Evolutionary conservation across 169 alveolate species (phyloP), one percentile per base, ranked within the genome.

Genomic region (Eimeria acervulina): DNA sequence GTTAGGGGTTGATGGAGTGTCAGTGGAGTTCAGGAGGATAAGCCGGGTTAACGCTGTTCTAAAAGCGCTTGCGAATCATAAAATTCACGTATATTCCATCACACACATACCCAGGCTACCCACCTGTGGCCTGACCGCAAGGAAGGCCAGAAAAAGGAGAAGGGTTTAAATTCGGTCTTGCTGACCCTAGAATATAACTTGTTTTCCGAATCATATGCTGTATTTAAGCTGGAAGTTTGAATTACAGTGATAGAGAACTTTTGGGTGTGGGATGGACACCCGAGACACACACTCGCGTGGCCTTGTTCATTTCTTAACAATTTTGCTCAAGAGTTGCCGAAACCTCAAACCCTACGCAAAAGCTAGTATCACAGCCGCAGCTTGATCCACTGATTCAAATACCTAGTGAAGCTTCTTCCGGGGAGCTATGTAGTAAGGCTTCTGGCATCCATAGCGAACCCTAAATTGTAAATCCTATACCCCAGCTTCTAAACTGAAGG

Each of bases 71-170:
- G 97, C 96, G 80, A 98, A 98, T 2, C 97, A 97, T 85, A 98
- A 98, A n/a, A 97, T 98, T 33, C 97, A 97, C 47, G 96, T 98
- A 40, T 97, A 98, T 36, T 96, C 97, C 83, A 97, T 98, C 66
- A 97, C 97, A 44, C 99, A 98, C 96, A 98, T 95, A 93, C 98
- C 99, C 33, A 95, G 98, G 42, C 97, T 98, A 33, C 99, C 99
- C 19, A 98, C 97, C 80, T 96, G 97, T 68, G 97, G 98, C 80
- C 97, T 78, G 28, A 94, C 44, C 68, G 88, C 98, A 2, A 97
- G 97, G 36, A 97, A 98, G n/a, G 98, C 98, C 26, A 89, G 99
- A 51, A 97, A 97, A 76, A 87, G 99, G 33, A 83, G 99, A 84
- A 96, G 99, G 44, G 99, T 98, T 47, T 98, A 95, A 74, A 31